Base-by-base conservation (phyloP, 176 grass and related monocot genomes). In the Cenchrus purpureus region DNA sequence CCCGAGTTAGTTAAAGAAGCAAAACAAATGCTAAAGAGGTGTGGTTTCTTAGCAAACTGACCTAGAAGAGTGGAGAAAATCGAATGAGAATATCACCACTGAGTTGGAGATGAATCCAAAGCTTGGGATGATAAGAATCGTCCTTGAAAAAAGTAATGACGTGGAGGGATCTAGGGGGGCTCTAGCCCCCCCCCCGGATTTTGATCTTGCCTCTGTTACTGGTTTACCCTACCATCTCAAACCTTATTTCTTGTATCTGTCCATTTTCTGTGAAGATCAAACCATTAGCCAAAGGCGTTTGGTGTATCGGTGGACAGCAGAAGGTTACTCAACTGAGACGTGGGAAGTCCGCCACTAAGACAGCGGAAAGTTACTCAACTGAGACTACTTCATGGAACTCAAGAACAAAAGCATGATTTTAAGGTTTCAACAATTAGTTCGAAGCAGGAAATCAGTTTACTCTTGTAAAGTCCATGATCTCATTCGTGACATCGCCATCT, bases 171-270 rank as follows among this genome's bases (percentile, higher is more conserved):
- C 25, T 25, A 25, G 25, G 25, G 25, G 25, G 25, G 25, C 25
- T 25, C 25, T 25, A 25, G 25, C 25, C 25, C 25, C 25, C 25
- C 25, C 25, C 25, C 25, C 25, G 25, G 25, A 25, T 25, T 25
- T 25, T 25, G 25, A 25, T 25, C 25, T 25, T 25, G 25, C 25
- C 25, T 25, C 25, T 25, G 25, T 25, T 25, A 25, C 25, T 57
- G 73, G 73, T 12, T 58, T 76, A 11, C 73, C 73, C 1, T 54
- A 76, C 10, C 8, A 75, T 7, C 73, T 75, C 16, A 75, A 76
- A 31, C 57, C 52, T 3, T 57, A 31, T 12, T 76, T 76, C 1
- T 13, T 75, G 7, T 75, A 75, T 75, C 51, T 56, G 0, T 37
- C 73, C 0, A 75, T 75, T 3, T 75, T 75, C 40, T 52, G 52